Base-by-base conservation (phyloP, 306 rosid genomes). In the Mimosa bimucronata region DNA sequence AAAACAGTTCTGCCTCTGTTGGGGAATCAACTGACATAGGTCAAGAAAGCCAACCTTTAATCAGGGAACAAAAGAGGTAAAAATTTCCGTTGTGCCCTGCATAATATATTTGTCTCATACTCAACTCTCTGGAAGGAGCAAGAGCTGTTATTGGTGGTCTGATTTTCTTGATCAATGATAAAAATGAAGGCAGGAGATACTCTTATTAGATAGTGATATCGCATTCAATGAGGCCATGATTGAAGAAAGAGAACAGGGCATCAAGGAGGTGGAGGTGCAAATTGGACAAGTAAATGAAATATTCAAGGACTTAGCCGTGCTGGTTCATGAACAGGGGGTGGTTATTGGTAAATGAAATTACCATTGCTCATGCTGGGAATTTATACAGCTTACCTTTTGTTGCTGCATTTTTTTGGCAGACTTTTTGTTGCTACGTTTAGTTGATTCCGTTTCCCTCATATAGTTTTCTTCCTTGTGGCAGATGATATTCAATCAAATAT, bases 171-270 rank as follows among this genome's bases (percentile, higher is more conserved):
- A 82, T 74, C 82, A 45, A 25, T 66, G 42, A 80, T 66, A 76
- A 72, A 74, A 83, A 26, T 82, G 76, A 88, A 92, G 97, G 90
- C 92, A 90, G 82, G 94, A 87, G 83, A 77, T 90, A 75, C 76
- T 67, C 65, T 72, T 88, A 21, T 85, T 88, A 73, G 94, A 88
- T 74, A 92, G 87, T 77, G 95, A 89, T 78, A 81, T 90, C 37
- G 85, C 92, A 37, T 92, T 92, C 90, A 92, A 92, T 67, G 97
- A 92, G 55, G 93, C 97, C 66, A 87, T 92, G 76, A 90, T 92
- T 88, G 97, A 90, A 18, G 97, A 92, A 86, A 90, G 97, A 82
- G 97, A 92, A 19, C 93, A 89, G 66, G 93, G 94, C 71, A 87
- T 92, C 77, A 79, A 70, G 87, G 94, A 92, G 66, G 88, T 92